phyloP scores from a whole-genome alignment of 345 rosid genomes.

The Eutrema heterophyllum region DNA sequence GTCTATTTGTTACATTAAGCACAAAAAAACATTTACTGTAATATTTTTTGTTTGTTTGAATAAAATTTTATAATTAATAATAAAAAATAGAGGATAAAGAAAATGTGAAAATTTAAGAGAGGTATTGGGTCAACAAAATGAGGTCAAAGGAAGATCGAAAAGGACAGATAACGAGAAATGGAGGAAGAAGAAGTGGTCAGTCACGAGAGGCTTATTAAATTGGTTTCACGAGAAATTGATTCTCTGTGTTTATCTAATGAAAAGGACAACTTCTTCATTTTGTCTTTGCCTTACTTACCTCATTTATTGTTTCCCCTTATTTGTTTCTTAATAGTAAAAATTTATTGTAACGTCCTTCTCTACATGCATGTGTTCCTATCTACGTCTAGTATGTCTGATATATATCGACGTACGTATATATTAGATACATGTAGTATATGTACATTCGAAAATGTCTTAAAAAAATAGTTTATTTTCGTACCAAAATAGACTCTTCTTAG shows the following conservation, averaged over 20 bases:
- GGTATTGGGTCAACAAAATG: constrained; percentile 15
- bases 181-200: constrained; percentile 24
- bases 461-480: not conserved
- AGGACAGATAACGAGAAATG: constrained; percentile 13
- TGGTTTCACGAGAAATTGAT: constrained; percentile 28
- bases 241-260: constrained; percentile 18
- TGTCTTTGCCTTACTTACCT: constrained; percentile 19
- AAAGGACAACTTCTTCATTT: constrained; percentile 21
- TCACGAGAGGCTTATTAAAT: constrained; percentile 26
- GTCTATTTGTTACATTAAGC: no score
- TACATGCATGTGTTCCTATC: constrained; percentile 18
- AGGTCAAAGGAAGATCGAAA: constrained; percentile 28
- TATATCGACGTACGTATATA: not conserved
- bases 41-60: not conserved
- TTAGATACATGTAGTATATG: not conserved
- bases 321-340: not conserved
- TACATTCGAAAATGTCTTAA: not conserved
- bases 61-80: not conserved
- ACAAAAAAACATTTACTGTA: no score
- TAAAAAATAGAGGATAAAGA: not conserved
- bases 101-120: not conserved
- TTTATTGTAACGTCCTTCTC: not conserved
- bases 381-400: not conserved
- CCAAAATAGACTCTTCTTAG: not conserved
- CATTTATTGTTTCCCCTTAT: not conserved